Conservation (phyloP, 306 rosid genomes). For the Cucurbita ficifolia region DNA sequence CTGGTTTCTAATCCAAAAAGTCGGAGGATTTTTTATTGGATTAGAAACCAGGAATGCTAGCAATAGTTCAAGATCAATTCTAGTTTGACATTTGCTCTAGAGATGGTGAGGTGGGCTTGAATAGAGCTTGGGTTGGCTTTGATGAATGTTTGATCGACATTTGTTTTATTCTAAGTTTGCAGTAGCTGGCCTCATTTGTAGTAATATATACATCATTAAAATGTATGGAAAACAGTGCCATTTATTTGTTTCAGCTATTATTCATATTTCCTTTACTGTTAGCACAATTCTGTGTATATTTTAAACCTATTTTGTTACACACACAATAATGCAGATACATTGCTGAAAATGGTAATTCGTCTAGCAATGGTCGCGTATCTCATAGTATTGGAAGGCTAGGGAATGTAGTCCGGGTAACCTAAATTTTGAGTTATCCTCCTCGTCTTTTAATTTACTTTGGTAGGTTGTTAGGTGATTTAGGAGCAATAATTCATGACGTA, state of each 20-base stretch:
- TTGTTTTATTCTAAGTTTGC: not conserved
- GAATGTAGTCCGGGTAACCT: slow-evolving; percentile 53
- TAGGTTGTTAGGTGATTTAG: not conserved
- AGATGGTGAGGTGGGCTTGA: not conserved
- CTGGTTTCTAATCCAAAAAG: not conserved
- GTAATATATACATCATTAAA: not conserved
- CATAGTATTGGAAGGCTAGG: slow-evolving; percentile 81
- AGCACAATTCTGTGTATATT: not conserved
- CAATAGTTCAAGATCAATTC: not conserved
- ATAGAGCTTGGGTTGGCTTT: not conserved
- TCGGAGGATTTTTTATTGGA: not conserved
- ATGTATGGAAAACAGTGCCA: not conserved
- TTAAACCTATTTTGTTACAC: not conserved
- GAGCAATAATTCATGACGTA: not conserved
- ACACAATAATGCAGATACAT: slow-evolving; percentile 48
- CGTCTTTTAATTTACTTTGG: not conserved
- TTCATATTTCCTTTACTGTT: not conserved
- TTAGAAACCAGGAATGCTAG: not conserved
- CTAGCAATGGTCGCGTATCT: slow-evolving; percentile 64
- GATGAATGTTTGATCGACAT: not conserved
- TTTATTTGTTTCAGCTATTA: not conserved
- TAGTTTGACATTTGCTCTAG: not conserved
- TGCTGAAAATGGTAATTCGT: slow-evolving; percentile 66
- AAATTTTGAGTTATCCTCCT: not conserved
- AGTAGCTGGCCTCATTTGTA: not conserved